A percentile compares a stretch with the other conserved stretches of the same genome.
Evolutionary conservation across 2,329 filamentous ascomycete species (phyloP).

Genomic region (Penicillium sp.): DNA sequence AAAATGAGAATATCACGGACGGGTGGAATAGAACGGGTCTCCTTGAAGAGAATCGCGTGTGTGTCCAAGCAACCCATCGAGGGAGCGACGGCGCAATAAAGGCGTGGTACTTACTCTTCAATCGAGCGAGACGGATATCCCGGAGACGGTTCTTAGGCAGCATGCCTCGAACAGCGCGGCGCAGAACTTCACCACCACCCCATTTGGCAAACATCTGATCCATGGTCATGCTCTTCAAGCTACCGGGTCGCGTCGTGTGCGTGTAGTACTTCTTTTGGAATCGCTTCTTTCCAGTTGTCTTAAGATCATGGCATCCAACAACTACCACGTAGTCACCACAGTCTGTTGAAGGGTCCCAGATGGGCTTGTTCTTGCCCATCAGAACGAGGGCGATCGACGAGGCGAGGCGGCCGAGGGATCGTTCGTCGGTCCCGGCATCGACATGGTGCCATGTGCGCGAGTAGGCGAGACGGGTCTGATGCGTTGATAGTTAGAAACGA

Average conservation of each 20-base stretch:
- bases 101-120: conserved; percentile 63
- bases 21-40: background rate
- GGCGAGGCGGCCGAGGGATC: conserved; percentile 85
- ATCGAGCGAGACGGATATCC: conserved; percentile 78
- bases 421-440: conserved; percentile 66
- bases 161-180: conserved; percentile 94
- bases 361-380: conserved; percentile 99
- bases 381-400: conserved; percentile 81
- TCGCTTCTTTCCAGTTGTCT: conserved; percentile 88
- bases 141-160: conserved; percentile 92
- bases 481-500: conserved; percentile 3
- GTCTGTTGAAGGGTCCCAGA: conserved; percentile 94
- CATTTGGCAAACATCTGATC: conserved; percentile 91
- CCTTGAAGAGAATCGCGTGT: background rate
- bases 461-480: conserved; percentile 90
- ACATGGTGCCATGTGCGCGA: conserved; percentile 94
- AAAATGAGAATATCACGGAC: background rate
- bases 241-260: conserved; percentile 87
- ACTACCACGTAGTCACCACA: conserved; percentile 99
- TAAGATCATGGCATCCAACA: conserved; percentile 79
- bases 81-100: background rate
- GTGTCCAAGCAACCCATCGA: background rate
- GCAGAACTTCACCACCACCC: conserved; percentile 86
- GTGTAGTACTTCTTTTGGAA: conserved; percentile 95
- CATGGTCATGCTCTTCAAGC: conserved; percentile 86